These are phyloP conservation scores for Pseudopyricularia javanii DNA, from an alignment of 2,329 filamentous ascomycete species.

Conservation along the genomic window DNA sequence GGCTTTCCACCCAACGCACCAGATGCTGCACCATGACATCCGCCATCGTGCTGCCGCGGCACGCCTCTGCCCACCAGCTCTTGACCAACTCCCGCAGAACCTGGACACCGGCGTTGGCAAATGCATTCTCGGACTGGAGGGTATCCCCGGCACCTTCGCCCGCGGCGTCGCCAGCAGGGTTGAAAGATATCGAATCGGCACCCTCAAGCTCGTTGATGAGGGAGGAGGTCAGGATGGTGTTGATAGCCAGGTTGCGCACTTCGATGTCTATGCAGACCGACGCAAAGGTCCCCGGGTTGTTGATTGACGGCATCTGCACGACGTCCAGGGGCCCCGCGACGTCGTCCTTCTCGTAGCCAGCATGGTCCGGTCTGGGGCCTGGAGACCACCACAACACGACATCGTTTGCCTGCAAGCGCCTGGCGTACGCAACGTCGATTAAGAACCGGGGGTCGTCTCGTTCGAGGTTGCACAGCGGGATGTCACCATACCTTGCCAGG, in stretches of 20 bases:
- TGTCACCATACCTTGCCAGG: slow-evolving; percentile 81
- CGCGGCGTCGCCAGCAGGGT: slow-evolving; percentile 43
- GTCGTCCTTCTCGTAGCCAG: slow-evolving; percentile 89
- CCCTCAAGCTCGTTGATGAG: slow-evolving; percentile 95
- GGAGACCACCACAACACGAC: slow-evolving; percentile 97
- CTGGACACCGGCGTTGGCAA: slow-evolving; percentile 79
- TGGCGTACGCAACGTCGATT: slow-evolving; percentile 90
- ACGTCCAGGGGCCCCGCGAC: slow-evolving; percentile 70
- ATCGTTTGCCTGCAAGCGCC: slow-evolving; percentile 78
- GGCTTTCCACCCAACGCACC: slow-evolving; percentile 92
- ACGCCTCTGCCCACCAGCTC: slow-evolving; percentile 94
- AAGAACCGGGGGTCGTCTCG: slow-evolving; percentile 87
- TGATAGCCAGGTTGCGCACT: slow-evolving; percentile 89
- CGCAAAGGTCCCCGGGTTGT: slow-evolving; percentile 85
- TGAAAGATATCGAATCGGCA: slow-evolving; percentile 76
- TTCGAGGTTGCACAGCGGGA: slow-evolving; percentile 91
- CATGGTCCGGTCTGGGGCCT: slow-evolving; percentile 80
- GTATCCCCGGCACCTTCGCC: slow-evolving; percentile 52
- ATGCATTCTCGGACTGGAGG: slow-evolving; percentile 77
- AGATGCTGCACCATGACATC: slow-evolving; percentile 96
- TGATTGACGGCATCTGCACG: slow-evolving; percentile 84
- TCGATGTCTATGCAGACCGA: slow-evolving; percentile 95
- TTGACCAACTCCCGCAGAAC: slow-evolving; percentile 98
- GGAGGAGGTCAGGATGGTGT: slow-evolving; percentile 92
- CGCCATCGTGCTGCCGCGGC: slow-evolving; percentile 81